Evolutionary conservation across 2,329 filamentous ascomycete species (phyloP).

Genomic region (Sporothrix schenckii): DNA sequence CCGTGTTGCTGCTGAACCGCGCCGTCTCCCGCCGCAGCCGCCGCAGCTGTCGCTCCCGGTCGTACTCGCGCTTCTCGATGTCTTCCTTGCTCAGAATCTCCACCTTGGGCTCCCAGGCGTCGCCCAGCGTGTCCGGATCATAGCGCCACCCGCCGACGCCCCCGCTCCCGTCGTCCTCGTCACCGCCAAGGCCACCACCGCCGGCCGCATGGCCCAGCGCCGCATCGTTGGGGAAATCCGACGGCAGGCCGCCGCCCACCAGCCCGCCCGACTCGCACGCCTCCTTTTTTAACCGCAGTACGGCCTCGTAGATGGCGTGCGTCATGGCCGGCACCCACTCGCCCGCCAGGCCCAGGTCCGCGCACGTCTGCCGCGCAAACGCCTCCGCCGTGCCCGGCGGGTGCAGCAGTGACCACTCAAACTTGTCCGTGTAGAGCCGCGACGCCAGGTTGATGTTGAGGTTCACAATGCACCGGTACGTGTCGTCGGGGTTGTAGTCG

Average conservation of each 20-base stretch:
- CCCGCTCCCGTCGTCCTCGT: neutral
- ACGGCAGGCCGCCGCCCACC: constrained; percentile 62
- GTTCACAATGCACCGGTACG: constrained; percentile 88
- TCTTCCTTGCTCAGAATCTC: constrained; percentile 88
- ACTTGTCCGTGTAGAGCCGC: constrained; percentile 92
- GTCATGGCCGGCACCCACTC: constrained; percentile 96
- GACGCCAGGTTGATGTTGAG: constrained; percentile 91
- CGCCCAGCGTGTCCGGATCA: constrained; percentile 84
- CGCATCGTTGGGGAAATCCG: constrained; percentile 85
- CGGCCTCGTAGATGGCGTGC: constrained; percentile 95
- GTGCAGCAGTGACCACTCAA: constrained; percentile 94
- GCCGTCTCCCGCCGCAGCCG: constrained; percentile 88
- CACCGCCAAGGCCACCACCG: no score
- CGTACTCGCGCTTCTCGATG: constrained; percentile 94
- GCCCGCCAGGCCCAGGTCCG: constrained; percentile 82
- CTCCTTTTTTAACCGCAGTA: constrained; percentile 91
- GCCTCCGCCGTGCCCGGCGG: constrained; percentile 88
- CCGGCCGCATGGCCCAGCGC: constrained; percentile 49
- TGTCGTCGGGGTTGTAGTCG: constrained; percentile 86
- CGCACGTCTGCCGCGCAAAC: constrained; percentile 90
- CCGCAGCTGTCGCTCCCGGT: constrained; percentile 87
- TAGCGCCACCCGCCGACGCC: constrained; percentile 83
- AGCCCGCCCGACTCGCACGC: constrained; percentile 89
- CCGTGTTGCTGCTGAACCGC: constrained; percentile 82
- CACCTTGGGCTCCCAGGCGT: constrained; percentile 82